Evolutionary conservation across 23 red algal genomes (phyloP).

Genomic region (Cyanidium caldarium): DNA sequence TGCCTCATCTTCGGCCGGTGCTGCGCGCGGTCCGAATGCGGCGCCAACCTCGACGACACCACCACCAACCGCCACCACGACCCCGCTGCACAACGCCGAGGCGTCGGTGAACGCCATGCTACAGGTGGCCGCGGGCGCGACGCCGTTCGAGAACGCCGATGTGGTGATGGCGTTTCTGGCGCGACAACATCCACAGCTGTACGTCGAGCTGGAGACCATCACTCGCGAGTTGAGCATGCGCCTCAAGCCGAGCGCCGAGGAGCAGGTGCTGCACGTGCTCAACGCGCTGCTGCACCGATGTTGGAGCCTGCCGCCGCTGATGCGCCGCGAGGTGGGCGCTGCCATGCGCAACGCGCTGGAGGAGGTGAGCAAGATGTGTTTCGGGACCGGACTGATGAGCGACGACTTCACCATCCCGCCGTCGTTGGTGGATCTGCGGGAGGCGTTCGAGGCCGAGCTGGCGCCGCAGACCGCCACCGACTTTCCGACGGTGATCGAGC

Average conservation of each 20-base stretch:
- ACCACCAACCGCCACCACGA: not conserved
- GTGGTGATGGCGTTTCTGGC: slow-evolving; percentile 54
- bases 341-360: slow-evolving; percentile 60
- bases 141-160: slow-evolving; percentile 57
- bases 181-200: slow-evolving; percentile 30
- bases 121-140: not conserved
- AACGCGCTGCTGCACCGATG: slow-evolving; percentile 72
- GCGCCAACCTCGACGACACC: not conserved
- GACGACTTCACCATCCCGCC: slow-evolving; percentile 18
- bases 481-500: slow-evolving; percentile 73
- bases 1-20: not conserved
- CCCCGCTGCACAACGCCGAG: not conserved
- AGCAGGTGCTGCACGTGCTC: slow-evolving; percentile 77
- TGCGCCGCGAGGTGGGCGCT: slow-evolving; percentile 29
- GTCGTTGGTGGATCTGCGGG: slow-evolving; percentile 56
- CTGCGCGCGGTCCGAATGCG: not conserved
- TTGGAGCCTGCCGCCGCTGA: slow-evolving; percentile 29
- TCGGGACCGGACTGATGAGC: slow-evolving; percentile 31
- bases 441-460: slow-evolving; percentile 79
- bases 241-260: slow-evolving; percentile 56
- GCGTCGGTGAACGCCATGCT: not conserved
- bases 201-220: slow-evolving; percentile 67
- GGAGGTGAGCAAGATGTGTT: slow-evolving; percentile 76
- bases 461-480: slow-evolving; percentile 74
- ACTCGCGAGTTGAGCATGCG: slow-evolving; percentile 37